phyloP scores from a whole-genome alignment of 768 basidiomycete genomes.

The Cyclocybe aegerita region DNA sequence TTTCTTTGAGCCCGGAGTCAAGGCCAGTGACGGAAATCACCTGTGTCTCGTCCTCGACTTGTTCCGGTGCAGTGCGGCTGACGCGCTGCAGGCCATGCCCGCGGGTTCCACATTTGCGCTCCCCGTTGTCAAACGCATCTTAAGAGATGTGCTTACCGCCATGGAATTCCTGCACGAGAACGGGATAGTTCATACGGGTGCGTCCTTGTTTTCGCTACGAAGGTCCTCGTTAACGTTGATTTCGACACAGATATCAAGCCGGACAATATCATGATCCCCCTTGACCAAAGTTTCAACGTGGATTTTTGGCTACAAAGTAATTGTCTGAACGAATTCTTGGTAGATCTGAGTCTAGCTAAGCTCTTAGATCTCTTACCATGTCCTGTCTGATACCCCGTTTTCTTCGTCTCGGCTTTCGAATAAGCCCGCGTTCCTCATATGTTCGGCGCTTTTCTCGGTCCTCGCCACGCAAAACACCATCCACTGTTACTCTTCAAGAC shows the following conservation, averaged over 20 bases:
- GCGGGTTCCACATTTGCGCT: constrained; percentile 7
- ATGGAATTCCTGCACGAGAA: constrained; percentile 13
- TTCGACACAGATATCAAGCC: constrained; percentile 20
- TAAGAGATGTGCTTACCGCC: constrained; percentile 15
- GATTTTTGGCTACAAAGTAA: too few relatives aligned
- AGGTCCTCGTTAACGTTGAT: neutral
- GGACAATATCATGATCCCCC: constrained; percentile 23
- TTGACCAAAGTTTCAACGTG: too few relatives aligned
- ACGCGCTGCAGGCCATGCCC: neutral
- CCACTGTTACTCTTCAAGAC: too few relatives aligned
- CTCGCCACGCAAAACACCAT: too few relatives aligned
- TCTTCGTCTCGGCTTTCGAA: too few relatives aligned
- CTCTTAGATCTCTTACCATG: too few relatives aligned
- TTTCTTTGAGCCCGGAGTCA: constrained; percentile 19
- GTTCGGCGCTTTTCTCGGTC: too few relatives aligned
- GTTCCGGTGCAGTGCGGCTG: constrained; percentile 5
- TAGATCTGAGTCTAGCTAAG: too few relatives aligned
- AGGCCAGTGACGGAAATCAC: constrained; percentile 19
- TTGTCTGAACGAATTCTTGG: too few relatives aligned
- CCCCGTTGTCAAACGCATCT: constrained; percentile 17
- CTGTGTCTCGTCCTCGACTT: constrained; percentile 22
- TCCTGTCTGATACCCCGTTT: too few relatives aligned
- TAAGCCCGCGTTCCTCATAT: too few relatives aligned
- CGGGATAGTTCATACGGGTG: constrained; percentile 22
- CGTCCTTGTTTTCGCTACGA: neutral